A percentile compares a stretch with the other conserved stretches of the same genome.
Conservation (phyloP, 768 basidiomycete genomes). For the Boletus subcaerulescens region DNA sequence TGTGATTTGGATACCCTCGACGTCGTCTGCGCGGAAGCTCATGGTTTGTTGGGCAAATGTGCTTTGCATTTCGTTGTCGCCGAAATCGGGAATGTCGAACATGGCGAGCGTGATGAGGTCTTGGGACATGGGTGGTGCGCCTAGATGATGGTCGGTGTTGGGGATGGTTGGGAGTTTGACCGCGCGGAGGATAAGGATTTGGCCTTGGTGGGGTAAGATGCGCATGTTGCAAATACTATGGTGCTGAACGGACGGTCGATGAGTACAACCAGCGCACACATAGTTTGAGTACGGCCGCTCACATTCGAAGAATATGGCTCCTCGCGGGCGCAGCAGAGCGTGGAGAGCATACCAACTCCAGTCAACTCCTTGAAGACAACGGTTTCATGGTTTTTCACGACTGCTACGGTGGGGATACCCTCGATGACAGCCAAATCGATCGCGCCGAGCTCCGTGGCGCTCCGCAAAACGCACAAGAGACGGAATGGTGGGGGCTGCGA, state of each 20-base stretch:
- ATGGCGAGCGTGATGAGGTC: conserved; percentile 31
- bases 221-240: conserved; percentile 53
- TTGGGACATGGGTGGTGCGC: conserved; percentile 18
- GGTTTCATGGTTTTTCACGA: conserved; percentile 40
- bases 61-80: conserved; percentile 26
- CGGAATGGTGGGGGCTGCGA: conserved; percentile 41
- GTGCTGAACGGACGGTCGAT: conserved; percentile 30
- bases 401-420: conserved; percentile 39
- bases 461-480: conserved; percentile 36
- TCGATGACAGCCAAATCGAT: conserved; percentile 44
- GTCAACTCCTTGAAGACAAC: conserved; percentile 43
- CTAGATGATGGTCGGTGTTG: not conserved
- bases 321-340: conserved; percentile 39
- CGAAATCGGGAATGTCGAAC: conserved; percentile 31
- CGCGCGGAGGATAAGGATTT: conserved; percentile 51
- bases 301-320: conserved; percentile 26
- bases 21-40: conserved; percentile 32
- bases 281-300: conserved; percentile 1
- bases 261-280: not conserved
- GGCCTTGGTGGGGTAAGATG: conserved; percentile 48
- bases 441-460: conserved; percentile 35
- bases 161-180: conserved; percentile 23
- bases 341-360: conserved; percentile 34
- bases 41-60: conserved; percentile 26
- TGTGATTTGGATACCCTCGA: conserved; percentile 35